phyloP scores from a whole-genome alignment of 805 yeast species.

The Saccharomycopsis babjevae region DNA sequence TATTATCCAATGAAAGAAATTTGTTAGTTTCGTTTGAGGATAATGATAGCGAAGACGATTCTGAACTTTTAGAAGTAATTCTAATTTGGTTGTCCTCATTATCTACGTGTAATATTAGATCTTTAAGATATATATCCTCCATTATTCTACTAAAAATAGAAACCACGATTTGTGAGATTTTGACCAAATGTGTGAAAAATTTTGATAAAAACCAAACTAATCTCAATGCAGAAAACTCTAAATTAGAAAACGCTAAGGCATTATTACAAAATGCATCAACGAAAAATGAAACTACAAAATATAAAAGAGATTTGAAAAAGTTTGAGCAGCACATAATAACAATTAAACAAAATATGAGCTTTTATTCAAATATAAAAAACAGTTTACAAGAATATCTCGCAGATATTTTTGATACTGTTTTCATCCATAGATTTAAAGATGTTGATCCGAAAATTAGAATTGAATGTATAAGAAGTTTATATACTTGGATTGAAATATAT shows the following conservation, averaged over 20 bases:
- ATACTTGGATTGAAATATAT: constrained; percentile 59
- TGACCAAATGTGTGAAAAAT: constrained; percentile 28
- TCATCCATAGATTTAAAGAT: constrained; percentile 73
- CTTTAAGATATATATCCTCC: constrained; percentile 63
- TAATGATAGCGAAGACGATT: constrained; percentile 25
- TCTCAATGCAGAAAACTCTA: constrained; percentile 28
- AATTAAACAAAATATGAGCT: constrained; percentile 33
- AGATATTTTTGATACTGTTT: constrained; percentile 57
- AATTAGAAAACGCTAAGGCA: constrained; percentile 26
- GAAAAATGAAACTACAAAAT: constrained; percentile 27
- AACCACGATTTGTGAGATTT: constrained; percentile 45
- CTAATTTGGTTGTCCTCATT: constrained; percentile 70
- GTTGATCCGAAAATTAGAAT: constrained; percentile 61
- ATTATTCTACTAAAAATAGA: constrained; percentile 48
- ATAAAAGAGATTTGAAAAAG: constrained; percentile 23
- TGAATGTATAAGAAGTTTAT: constrained; percentile 53
- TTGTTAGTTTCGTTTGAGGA: constrained; percentile 29
- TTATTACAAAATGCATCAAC: constrained; percentile 26
- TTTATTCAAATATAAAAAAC: constrained; percentile 38
- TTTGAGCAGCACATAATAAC: constrained; percentile 35
- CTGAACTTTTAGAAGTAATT: constrained; percentile 39
- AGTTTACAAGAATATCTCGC: constrained; percentile 46
- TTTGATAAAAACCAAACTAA: constrained; percentile 38
- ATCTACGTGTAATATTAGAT: constrained; percentile 57
- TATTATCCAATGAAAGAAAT: constrained; percentile 52